Conservation (phyloP, 1,139 yeast species). For the Pichia sp. region DNA sequence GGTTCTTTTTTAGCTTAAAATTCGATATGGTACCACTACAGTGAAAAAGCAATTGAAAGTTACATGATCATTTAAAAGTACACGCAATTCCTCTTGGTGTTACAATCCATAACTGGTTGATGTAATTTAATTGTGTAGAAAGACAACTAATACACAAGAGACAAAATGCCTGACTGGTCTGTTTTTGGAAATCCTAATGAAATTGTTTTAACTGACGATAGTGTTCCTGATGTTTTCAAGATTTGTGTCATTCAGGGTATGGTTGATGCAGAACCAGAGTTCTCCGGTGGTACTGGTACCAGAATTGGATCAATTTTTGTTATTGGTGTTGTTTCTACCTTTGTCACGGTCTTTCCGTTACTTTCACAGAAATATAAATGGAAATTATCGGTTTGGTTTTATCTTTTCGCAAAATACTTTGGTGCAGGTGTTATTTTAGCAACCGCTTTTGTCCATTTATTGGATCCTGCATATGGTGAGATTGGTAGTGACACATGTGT, state of each 20-base stretch:
- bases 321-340: constrained; percentile 47
- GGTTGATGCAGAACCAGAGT: constrained; percentile 12
- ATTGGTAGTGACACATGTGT: constrained; percentile 43
- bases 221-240: constrained; percentile 15
- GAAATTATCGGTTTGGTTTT: constrained; percentile 54
- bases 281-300: constrained; percentile 39
- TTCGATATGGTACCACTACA: background rate
- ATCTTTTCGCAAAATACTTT: constrained; percentile 69
- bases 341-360: constrained; percentile 56
- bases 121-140: too few relatives aligned
- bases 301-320: constrained; percentile 71
- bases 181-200: constrained; percentile 11
- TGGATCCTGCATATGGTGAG: constrained; percentile 67
- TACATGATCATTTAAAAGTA: background rate
- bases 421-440: constrained; percentile 93
- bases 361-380: constrained; percentile 43
- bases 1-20: background rate
- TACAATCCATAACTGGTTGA: too few relatives aligned
- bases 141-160: too few relatives aligned
- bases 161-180: constrained; percentile 16
- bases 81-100: too few relatives aligned
- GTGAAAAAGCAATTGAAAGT: background rate
- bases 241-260: constrained; percentile 16
- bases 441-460: constrained; percentile 77
- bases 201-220: constrained; percentile 11